Conservation (phyloP, 106 monocot species). For the Dendrobium huoshanense region DNA sequence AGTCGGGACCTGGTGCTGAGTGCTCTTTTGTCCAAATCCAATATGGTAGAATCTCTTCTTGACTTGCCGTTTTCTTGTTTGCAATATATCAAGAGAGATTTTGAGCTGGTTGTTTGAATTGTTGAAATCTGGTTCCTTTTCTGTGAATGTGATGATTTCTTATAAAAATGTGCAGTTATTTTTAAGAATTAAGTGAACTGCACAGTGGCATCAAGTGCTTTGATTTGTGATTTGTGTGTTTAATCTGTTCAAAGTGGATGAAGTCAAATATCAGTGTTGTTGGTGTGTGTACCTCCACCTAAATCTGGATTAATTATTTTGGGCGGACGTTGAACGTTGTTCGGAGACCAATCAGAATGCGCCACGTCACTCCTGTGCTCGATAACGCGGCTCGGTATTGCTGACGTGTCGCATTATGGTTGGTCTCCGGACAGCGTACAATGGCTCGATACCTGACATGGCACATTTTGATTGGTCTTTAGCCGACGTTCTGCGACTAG, state of each 20-base stretch:
- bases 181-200: neutral
- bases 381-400: no score
- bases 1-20: constrained; percentile 26
- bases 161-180: neutral
- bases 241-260: neutral
- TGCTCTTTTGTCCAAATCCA: constrained; percentile 34
- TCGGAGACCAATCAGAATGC: no score
- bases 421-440: no score
- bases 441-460: no score
- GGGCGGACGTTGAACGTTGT: no score
- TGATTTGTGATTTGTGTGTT: neutral
- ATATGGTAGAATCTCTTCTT: constrained; percentile 49
- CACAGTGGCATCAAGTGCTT: no score
- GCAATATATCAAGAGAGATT: constrained; percentile 63
- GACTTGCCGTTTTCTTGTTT: constrained; percentile 75
- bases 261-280: neutral
- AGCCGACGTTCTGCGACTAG: no score
- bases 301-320: no score
- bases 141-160: neutral
- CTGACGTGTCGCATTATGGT: no score
- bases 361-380: no score
- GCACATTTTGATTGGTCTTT: no score
- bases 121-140: neutral
- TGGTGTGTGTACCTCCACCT: neutral
- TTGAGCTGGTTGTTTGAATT: constrained; percentile 45